A percentile compares a stretch with the other conserved stretches of the same genome.
phyloP scores from a whole-genome alignment of 495 filamentous ascomycete species.

The Delitschia confertaspora region DNA sequence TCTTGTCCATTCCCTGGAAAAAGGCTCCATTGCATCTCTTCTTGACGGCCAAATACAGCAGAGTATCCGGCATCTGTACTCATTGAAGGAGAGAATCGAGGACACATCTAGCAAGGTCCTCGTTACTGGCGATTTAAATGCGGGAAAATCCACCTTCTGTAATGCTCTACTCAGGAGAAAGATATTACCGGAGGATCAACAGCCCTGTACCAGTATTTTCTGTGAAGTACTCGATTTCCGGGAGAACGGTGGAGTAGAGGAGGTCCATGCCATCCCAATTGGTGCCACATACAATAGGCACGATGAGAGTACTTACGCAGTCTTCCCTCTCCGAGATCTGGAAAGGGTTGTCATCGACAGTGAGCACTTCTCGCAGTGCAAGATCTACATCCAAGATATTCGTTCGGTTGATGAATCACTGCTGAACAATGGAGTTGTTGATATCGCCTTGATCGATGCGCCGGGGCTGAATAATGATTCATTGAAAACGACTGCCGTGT shows the following conservation, averaged over 20 bases:
- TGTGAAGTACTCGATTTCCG: constrained; percentile 90
- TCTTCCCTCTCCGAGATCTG: constrained; percentile 63
- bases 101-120: constrained; percentile 96
- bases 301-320: constrained; percentile 88
- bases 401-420: constrained; percentile 85
- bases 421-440: constrained; percentile 93
- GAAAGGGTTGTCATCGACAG: constrained; percentile 88
- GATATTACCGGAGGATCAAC: constrained; percentile 90
- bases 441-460: constrained; percentile 95
- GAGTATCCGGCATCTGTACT: constrained; percentile 79
- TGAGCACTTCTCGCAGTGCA: constrained; percentile 81
- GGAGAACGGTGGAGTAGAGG: constrained; percentile 83
- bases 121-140: constrained; percentile 95
- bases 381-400: constrained; percentile 91
- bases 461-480: constrained; percentile 93
- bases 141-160: constrained; percentile 97
- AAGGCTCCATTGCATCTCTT: constrained; percentile 76
- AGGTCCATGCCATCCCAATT: constrained; percentile 87
- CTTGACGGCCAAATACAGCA: constrained; percentile 89
- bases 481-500: constrained; percentile 91
- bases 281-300: constrained; percentile 65
- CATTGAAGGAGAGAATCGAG: constrained; percentile 85
- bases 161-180: constrained; percentile 90
- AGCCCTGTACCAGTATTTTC: constrained; percentile 98
- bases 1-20: constrained; percentile 93